A percentile compares a stretch with the other conserved stretches of the same genome.
Evolutionary conservation across 208 protist genomes (phyloP).

Genomic region (Angomonas deanei): DNA sequence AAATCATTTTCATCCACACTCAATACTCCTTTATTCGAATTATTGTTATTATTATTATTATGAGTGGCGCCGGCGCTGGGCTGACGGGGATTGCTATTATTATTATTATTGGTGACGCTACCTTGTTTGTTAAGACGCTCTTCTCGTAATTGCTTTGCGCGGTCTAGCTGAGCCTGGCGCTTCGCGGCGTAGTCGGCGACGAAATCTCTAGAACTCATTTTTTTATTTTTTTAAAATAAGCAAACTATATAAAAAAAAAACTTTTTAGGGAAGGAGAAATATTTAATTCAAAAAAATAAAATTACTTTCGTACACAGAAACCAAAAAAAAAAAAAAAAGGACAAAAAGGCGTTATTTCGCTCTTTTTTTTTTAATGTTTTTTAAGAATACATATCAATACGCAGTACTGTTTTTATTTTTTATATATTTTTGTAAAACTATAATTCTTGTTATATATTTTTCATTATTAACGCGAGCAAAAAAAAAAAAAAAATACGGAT

Average conservation of each 20-base stretch:
- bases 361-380: too few species aligned
- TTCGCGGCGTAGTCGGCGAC: slow-evolving; percentile 87
- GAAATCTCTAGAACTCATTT: slow-evolving; percentile 56
- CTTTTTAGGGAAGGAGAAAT: too few species aligned
- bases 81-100: slow-evolving; percentile 2
- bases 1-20: slow-evolving; percentile 72
- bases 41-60: slow-evolving; percentile 12
- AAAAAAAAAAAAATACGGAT: neutral
- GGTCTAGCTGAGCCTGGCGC: slow-evolving; percentile 76
- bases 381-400: too few species aligned
- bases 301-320: neutral
- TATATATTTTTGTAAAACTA: neutral
- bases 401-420: slow-evolving; percentile 2
- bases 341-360: slow-evolving; percentile 10
- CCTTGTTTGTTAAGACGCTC: slow-evolving; percentile 26
- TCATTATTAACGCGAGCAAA: neutral
- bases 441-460: neutral
- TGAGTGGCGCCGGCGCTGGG: neutral
- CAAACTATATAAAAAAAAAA: too few species aligned
- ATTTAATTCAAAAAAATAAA: neutral
- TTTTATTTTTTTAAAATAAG: neutral
- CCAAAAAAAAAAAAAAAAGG: slow-evolving; percentile 10
- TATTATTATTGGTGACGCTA: neutral
- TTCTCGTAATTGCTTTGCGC: slow-evolving; percentile 62
- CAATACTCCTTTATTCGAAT: slow-evolving; percentile 20